Conservation (phyloP, 2,329 filamentous ascomycete genomes). For the Drechslerella coelobrocha region DNA sequence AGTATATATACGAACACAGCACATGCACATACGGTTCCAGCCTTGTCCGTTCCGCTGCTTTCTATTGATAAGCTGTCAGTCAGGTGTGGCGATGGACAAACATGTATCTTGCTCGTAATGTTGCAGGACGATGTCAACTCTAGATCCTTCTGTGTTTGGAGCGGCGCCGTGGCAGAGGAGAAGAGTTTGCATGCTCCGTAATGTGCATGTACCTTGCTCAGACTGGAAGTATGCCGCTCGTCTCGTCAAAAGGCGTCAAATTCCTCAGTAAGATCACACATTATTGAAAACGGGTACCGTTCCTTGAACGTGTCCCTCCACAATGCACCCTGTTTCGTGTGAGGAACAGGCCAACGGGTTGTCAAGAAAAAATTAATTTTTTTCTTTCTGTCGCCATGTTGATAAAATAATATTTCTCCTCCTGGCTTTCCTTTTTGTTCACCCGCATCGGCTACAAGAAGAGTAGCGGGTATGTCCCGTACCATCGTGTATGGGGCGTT, state of each 20-base stretch:
- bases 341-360: slow-evolving; percentile 18
- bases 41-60: background rate
- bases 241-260: slow-evolving; percentile 27
- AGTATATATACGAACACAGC: background rate
- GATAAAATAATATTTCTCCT: slow-evolving; percentile 25
- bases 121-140: background rate
- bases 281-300: slow-evolving; percentile 41
- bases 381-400: background rate
- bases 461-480: slow-evolving; percentile 49
- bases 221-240: slow-evolving; percentile 26
- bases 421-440: slow-evolving; percentile 43
- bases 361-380: background rate
- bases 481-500: too few species aligned
- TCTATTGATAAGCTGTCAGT: slow-evolving; percentile 3
- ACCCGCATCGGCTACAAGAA: slow-evolving; percentile 9
- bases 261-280: slow-evolving; percentile 22
- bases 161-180: slow-evolving; percentile 8
- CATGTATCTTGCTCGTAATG: background rate
- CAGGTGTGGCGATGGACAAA: background rate
- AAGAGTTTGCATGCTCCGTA: slow-evolving; percentile 32
- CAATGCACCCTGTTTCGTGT: slow-evolving; percentile 48
- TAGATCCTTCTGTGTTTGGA: slow-evolving; percentile 14
- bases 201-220: slow-evolving; percentile 12
- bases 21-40: background rate
- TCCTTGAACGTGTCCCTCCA: slow-evolving; percentile 35